Evolutionary conservation across 139 green algal genomes (phyloP), one percentile per base, ranked within the genome.

Genomic region (Chlamydomonas sp.): DNA sequence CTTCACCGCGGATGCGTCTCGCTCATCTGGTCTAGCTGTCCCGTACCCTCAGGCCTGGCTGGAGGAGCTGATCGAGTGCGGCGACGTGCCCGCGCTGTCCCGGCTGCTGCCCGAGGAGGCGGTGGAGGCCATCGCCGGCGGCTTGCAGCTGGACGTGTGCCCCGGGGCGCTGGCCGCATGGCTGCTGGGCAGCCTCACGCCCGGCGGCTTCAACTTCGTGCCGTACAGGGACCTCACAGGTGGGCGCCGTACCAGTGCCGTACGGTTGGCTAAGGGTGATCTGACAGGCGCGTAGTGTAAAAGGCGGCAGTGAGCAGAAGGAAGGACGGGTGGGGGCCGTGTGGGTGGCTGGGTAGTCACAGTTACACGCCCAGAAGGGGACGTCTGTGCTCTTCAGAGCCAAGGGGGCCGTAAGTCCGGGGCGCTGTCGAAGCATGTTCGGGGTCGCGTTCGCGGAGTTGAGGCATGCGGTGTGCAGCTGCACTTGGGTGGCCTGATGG

Each of bases 161-260:
- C n/a, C 61, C 0, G 72, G 8, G 2, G n/a, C 18, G 6, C 49
- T 87, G 72, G 82, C 82, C 61, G 62, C 31, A 6, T 87, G 82
- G 82, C 82, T 87, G 71, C 72, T 80, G 60, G 82, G 82, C 49
- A 67, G n/a, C 82, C 20, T 87, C n/a, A 14, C 72, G 12, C 72
- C 82, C 12, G 72, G 62, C 6, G 82, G 82, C 31, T 80, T 80
- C 82, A 80, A 87, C 82, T 74, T 73, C 60, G 57, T 17, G n/a
- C 82, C 72, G 0, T 87, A 80, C 82, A 87, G 80, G 82, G 82
- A 73, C 20, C 82, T 87, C 80, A 74, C 73, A 17, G 80, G 80
- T 85, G 80, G 74, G 66, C 18, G 71, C 71, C 71, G 57, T 77
- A 17, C 31, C 31, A 17, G 18, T 77, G 10, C 18, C 18, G 4